Evolutionary conservation across 441 rosid genomes (phyloP).

Genomic region (Bocquillonia castaneifolia): DNA sequence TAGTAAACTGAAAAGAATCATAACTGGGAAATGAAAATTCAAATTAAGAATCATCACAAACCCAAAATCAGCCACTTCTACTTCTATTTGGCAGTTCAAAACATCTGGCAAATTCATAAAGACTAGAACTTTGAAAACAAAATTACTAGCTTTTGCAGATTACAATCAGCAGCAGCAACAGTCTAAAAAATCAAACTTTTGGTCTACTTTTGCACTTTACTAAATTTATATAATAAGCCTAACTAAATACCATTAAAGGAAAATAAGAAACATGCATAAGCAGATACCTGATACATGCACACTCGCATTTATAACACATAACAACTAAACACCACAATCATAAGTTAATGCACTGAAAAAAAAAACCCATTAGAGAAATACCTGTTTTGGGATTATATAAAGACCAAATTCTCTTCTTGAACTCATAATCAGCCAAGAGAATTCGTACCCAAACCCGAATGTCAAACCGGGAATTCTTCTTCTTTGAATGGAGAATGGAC

Average conservation of each 20-base stretch:
- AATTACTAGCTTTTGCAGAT: neutral
- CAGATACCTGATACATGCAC: neutral
- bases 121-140: neutral
- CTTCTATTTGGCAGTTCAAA: too few relatives aligned
- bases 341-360: neutral
- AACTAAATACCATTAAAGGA: neutral
- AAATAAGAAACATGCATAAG: neutral
- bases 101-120: neutral
- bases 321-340: neutral
- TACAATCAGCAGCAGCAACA: neutral
- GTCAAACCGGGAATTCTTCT: slow-evolving; percentile 43
- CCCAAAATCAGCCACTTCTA: neutral
- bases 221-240: too few relatives aligned
- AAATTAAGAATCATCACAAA: neutral
- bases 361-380: slow-evolving; percentile 20
- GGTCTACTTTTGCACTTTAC: neutral
- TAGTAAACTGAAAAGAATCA: neutral
- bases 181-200: neutral
- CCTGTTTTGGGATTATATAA: slow-evolving; percentile 71
- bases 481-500: slow-evolving; percentile 68
- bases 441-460: slow-evolving; percentile 83
- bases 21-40: neutral
- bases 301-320: too few relatives aligned
- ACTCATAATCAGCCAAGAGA: slow-evolving; percentile 70
- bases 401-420: slow-evolving; percentile 74